Percentiles rank a stretch among this genome's conserved stretches.
These are phyloP conservation scores for Pseudogymnoascus verrucosus DNA, from an alignment of 2,329 filamentous ascomycete species.

Conservation along the genomic window DNA sequence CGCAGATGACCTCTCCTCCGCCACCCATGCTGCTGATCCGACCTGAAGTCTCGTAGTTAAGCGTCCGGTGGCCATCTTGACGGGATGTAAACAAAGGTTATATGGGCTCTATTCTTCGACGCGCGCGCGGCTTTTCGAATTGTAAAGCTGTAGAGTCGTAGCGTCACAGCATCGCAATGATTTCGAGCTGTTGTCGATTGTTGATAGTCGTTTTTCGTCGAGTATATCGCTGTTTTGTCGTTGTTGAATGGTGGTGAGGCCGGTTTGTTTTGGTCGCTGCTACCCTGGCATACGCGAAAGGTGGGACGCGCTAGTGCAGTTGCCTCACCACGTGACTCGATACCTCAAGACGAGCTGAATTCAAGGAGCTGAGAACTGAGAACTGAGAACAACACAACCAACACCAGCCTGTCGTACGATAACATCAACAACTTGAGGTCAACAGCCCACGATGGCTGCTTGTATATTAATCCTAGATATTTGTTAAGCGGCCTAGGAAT, in stretches of 20 bases:
- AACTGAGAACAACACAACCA: not conserved
- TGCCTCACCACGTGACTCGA: not conserved
- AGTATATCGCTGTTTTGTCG: not conserved
- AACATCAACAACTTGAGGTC: not conserved
- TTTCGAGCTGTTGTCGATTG: conserved; percentile 3
- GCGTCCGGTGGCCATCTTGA: conserved; percentile 27
- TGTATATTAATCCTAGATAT: not conserved
- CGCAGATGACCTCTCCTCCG: conserved; percentile 73
- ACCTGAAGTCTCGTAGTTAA: conserved; percentile 53
- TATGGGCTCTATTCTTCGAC: not conserved
- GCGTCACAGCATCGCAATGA: not conserved
- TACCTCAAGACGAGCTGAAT: not conserved
- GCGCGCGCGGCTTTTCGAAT: not conserved
- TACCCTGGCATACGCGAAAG: conserved; percentile 7
- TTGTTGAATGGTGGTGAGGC: not conserved
- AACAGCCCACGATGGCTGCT: not conserved
- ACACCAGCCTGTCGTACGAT: not conserved
- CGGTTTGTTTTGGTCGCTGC: conserved; percentile 6
- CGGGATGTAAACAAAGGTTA: conserved; percentile 4
- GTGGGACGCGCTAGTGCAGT: conserved; percentile 3
- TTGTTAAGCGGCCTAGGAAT: not conserved
- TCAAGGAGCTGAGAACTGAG: not conserved
- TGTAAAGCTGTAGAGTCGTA: conserved; percentile 2
- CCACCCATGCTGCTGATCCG: conserved; percentile 78
- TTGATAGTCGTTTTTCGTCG: not conserved